Evolutionary conservation across 2,329 filamentous ascomycete species (phyloP).

Genomic region (Xylaria sp.): DNA sequence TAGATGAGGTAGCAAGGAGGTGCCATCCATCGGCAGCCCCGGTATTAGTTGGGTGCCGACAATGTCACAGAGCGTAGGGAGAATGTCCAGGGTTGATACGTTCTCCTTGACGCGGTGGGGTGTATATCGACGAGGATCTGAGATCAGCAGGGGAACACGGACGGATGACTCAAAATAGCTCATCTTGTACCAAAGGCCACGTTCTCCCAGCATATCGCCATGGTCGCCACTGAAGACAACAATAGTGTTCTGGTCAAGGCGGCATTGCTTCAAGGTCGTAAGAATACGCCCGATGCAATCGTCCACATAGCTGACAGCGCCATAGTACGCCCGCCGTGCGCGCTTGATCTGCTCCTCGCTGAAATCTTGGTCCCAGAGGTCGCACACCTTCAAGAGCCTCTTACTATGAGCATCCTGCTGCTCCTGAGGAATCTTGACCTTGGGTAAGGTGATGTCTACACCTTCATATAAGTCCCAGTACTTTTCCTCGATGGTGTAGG

Average conservation of each 20-base stretch:
- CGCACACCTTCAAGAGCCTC: slow-evolving; percentile 86
- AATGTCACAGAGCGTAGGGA: slow-evolving; percentile 88
- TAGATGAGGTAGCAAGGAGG: slow-evolving; percentile 83
- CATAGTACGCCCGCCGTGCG: slow-evolving; percentile 90
- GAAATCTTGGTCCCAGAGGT: slow-evolving; percentile 86
- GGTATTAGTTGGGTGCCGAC: slow-evolving; percentile 76
- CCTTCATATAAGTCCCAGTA: slow-evolving; percentile 94
- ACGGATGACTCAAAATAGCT: slow-evolving; percentile 93
- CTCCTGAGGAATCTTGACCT: slow-evolving; percentile 80
- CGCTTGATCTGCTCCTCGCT: slow-evolving; percentile 86
- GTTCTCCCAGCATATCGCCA: slow-evolving; percentile 95
- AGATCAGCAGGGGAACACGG: slow-evolving; percentile 86
- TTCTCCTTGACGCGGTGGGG: slow-evolving; percentile 83
- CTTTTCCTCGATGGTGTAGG: slow-evolving; percentile 92
- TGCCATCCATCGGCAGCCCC: slow-evolving; percentile 85
- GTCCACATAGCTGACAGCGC: slow-evolving; percentile 92
- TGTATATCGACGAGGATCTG: slow-evolving; percentile 79
- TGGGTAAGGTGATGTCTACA: slow-evolving; percentile 86
- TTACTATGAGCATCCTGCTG: slow-evolving; percentile 88
- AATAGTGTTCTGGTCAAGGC: slow-evolving; percentile 86
- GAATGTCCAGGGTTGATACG: slow-evolving; percentile 89
- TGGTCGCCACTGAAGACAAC: slow-evolving; percentile 94
- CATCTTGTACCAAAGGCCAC: slow-evolving; percentile 93
- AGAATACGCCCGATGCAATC: slow-evolving; percentile 89
- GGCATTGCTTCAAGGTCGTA: slow-evolving; percentile 79